These are phyloP conservation scores for Curvularia hawaiiensis DNA, from an alignment of 2,329 filamentous ascomycete species.

Conservation along the genomic window DNA sequence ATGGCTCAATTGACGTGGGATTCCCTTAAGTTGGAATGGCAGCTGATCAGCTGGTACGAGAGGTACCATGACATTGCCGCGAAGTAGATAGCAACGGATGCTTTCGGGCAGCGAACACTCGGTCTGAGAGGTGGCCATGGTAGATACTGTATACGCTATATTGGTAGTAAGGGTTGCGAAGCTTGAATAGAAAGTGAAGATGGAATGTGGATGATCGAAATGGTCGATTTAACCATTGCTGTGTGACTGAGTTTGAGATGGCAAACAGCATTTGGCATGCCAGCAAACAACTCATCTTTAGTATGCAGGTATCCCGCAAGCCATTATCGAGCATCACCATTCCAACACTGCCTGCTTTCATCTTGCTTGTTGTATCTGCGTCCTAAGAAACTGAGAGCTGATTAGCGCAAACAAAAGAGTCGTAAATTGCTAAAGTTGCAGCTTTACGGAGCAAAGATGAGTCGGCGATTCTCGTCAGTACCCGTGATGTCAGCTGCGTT, in stretches of 20 bases:
- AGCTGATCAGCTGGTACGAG: slow-evolving; percentile 53
- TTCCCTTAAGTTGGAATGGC: slow-evolving; percentile 47
- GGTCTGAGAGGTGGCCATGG: slow-evolving; percentile 12
- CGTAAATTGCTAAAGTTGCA: neutral
- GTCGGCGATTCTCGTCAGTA: neutral
- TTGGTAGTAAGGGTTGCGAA: neutral
- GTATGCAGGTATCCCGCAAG: neutral
- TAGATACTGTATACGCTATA: neutral
- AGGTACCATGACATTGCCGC: slow-evolving; percentile 44
- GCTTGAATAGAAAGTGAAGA: neutral
- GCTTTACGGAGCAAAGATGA: neutral
- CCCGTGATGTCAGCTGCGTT: neutral
- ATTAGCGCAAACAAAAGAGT: neutral
- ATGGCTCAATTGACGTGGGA: slow-evolving; percentile 43
- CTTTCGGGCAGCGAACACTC: slow-evolving; percentile 18
- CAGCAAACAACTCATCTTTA: slow-evolving; percentile 8
- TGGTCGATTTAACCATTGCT: slow-evolving; percentile 1
- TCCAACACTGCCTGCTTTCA: neutral
- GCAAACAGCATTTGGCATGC: slow-evolving; percentile 14
- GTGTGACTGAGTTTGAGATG: slow-evolving; percentile 18
- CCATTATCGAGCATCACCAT: neutral
- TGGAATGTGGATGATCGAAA: neutral
- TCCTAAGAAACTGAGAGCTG: neutral
- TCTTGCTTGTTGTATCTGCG: neutral
- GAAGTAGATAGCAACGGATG: slow-evolving; percentile 48